phyloP scores from a whole-genome alignment of 441 rosid genomes.

The Dalechampia spathulata region DNA sequence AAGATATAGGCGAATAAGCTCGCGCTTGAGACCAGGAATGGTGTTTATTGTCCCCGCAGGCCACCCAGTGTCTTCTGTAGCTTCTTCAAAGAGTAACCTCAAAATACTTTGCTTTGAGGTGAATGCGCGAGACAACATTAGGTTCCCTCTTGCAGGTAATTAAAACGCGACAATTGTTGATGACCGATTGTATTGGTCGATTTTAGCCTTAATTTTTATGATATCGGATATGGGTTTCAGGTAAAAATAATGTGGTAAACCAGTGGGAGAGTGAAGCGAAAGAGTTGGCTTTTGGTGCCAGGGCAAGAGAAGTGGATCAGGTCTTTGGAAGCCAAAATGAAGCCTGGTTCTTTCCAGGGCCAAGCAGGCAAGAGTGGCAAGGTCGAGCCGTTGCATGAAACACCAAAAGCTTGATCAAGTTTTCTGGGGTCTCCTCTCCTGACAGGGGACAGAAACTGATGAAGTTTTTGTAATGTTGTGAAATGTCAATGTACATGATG shows the following conservation, averaged over 20 bases:
- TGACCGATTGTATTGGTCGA: too few species aligned
- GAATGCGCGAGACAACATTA: constrained; percentile 31
- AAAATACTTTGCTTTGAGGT: constrained; percentile 39
- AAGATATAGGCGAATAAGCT: constrained; percentile 23
- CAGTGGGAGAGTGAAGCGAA: constrained; percentile 35
- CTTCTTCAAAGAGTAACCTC: constrained; percentile 28
- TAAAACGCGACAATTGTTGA: not conserved
- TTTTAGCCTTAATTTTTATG: too few species aligned
- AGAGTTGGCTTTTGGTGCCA: constrained; percentile 32
- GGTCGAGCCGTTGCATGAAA: constrained; percentile 20
- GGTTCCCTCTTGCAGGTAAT: constrained; percentile 32
- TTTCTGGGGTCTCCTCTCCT: too few species aligned
- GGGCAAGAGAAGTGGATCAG: constrained; percentile 30
- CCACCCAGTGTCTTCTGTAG: constrained; percentile 34
- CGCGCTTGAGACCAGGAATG: constrained; percentile 18
- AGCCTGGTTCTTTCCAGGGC: constrained; percentile 42
- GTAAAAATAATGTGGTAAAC: constrained; percentile 29
- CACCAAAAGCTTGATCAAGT: too few species aligned
- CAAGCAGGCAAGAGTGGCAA: constrained; percentile 7
- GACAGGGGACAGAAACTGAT: too few species aligned
- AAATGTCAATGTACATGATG: too few species aligned
- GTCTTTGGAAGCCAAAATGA: constrained; percentile 29
- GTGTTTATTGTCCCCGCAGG: constrained; percentile 34
- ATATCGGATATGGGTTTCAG: not conserved
- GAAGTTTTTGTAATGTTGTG: too few species aligned